Evolutionary conservation across 768 basidiomycete species (phyloP).

Genomic region (Rhodosporidiobolus odoratus): DNA sequence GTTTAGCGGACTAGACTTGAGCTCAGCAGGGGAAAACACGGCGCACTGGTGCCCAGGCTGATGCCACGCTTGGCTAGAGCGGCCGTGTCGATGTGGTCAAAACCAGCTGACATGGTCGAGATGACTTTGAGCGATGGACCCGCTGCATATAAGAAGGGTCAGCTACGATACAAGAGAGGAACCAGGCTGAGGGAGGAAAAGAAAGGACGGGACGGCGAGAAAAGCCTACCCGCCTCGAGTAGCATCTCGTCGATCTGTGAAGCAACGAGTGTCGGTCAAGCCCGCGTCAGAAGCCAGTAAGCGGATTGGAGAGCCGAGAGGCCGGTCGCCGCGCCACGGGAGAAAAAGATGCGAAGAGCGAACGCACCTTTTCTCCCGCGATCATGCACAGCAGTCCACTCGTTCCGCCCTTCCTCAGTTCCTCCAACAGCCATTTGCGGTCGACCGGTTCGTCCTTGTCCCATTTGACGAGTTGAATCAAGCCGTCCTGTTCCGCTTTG

Average conservation of each 20-base stretch:
- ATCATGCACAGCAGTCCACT: slow-evolving; percentile 60
- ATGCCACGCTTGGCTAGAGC: slow-evolving; percentile 60
- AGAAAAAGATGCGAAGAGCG: slow-evolving; percentile 24
- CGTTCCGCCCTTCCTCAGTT: slow-evolving; percentile 57
- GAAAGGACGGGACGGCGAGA: accelerated
- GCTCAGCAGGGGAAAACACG: neutral
- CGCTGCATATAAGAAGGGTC: slow-evolving; percentile 50
- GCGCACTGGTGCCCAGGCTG: slow-evolving; percentile 65
- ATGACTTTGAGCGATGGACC: slow-evolving; percentile 71
- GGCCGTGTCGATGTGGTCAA: slow-evolving; percentile 72
- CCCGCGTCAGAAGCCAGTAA: neutral
- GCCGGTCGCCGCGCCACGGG: neutral
- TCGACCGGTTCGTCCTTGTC: slow-evolving; percentile 57
- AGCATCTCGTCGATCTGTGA: slow-evolving; percentile 69
- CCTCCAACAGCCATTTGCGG: slow-evolving; percentile 67
- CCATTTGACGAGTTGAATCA: slow-evolving; percentile 53
- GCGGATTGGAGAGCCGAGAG: neutral
- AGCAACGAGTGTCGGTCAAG: neutral
- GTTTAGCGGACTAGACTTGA: neutral
- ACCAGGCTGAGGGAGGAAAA: neutral
- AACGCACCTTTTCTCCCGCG: slow-evolving; percentile 59
- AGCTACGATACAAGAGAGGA: neutral
- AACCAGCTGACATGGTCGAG: slow-evolving; percentile 89
- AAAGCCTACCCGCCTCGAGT: slow-evolving; percentile 52
- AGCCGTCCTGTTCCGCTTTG: neutral